These are phyloP conservation scores for Pseudocercospora cruenta DNA, from an alignment of 2,329 filamentous ascomycete species.

Conservation along the genomic window DNA sequence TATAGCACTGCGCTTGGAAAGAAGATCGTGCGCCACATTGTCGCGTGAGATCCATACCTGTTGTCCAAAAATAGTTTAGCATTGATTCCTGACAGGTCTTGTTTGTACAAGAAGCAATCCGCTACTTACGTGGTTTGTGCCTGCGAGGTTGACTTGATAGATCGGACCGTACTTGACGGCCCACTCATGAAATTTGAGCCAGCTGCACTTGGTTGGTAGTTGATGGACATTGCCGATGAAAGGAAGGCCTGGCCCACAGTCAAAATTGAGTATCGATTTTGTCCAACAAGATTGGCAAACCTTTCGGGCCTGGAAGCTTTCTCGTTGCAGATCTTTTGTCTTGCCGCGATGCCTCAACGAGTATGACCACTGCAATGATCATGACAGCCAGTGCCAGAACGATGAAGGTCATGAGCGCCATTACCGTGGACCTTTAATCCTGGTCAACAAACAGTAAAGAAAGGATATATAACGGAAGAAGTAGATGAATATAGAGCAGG, in stretches of 20 bases:
- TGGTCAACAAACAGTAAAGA: background rate
- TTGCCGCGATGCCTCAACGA: conserved; percentile 12
- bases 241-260: conserved; percentile 43
- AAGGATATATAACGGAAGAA: background rate
- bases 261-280: background rate
- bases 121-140: conserved; percentile 23
- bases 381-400: conserved; percentile 34
- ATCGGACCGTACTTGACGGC: conserved; percentile 38
- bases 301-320: conserved; percentile 33
- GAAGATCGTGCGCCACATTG: conserved; percentile 46
- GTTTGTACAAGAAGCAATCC: background rate
- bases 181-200: conserved; percentile 20
- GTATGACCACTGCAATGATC: conserved; percentile 30
- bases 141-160: conserved; percentile 50
- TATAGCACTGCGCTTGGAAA: conserved; percentile 50
- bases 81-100: background rate
- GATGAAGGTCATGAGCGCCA: conserved; percentile 28
- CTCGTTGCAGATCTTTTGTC: conserved; percentile 15
- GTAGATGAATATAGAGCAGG: background rate
- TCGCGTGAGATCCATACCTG: conserved; percentile 53
- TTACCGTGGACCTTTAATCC: background rate
- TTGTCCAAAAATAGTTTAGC: conserved; percentile 31
- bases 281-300: conserved; percentile 11
- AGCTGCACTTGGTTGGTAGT: conserved; percentile 16
- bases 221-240: conserved; percentile 17